Base-by-base conservation (phyloP, 805 yeast genomes). In the Grigorovia humatica region DNA sequence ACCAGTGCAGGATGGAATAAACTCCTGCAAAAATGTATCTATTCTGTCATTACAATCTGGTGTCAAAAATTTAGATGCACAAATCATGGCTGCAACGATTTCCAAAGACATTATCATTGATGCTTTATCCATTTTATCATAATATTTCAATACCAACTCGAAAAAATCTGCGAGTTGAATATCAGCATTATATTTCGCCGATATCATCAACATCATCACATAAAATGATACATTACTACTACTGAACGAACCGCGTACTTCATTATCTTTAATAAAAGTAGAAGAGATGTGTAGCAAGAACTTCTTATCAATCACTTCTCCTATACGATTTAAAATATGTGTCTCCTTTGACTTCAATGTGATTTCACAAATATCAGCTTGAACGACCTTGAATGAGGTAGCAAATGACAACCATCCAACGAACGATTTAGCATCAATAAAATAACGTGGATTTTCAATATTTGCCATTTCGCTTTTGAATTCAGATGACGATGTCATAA, bases 331-430 rank as follows among this genome's bases (percentile, higher is more conserved):
- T 30, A 87, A 56, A 0, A 77, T 67, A 1, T 56, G 54, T 0
- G 51, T 49, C 54, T 88, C 91, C 2, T 65, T 50, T 0, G 61
- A 68, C 15, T 60, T 69, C 18, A 83, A 67, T 18, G 54, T 52
- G 8, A 59, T 23, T 3, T 69, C 70, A 18, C 81, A 69, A 17
- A 48, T 30, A 0, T n/a, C 44, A 2, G 63, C 30, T 11, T 55
- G 57, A 23, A 65, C 52, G 2, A 75, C 88, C 19, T 64, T 62
- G 65, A 83, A 60, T 0, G 68, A 57, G 18, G 78, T 67, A 13
- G 82, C 85, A 96, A 96, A 88, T 49, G 84, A 83, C 9, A 85
- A 66, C 80, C 89, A 85, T 0, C 95, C 93, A 9, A 71, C 69
- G 59, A 71, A 74, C 2, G 76, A 69, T 49, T 75, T 77, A 32